phyloP scores from a whole-genome alignment of 2,329 filamentous ascomycete species.

The Penicillium sp. region DNA sequence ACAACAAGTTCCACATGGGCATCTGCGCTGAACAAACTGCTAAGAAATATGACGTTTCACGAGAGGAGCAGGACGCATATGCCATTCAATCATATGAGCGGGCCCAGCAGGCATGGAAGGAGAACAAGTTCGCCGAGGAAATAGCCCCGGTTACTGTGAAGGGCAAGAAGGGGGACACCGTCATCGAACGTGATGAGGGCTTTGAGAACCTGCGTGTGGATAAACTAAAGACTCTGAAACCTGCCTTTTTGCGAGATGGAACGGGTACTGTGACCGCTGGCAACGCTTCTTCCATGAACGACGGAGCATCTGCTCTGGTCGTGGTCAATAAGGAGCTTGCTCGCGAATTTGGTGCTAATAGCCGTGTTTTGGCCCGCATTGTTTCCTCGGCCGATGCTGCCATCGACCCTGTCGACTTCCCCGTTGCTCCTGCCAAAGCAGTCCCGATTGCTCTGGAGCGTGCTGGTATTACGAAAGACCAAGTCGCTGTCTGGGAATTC shows the following conservation, averaged over 20 bases:
- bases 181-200: constrained; percentile 81
- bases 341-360: constrained; percentile 70
- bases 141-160: constrained; percentile 84
- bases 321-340: constrained; percentile 77
- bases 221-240: constrained; percentile 81
- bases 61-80: constrained; percentile 87
- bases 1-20: constrained; percentile 96
- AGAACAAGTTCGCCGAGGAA: constrained; percentile 79
- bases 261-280: constrained; percentile 90
- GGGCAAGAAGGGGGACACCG: constrained; percentile 73
- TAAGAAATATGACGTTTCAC: constrained; percentile 75
- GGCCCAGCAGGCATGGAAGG: constrained; percentile 83
- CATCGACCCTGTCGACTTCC: constrained; percentile 88
- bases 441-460: constrained; percentile 84
- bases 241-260: constrained; percentile 81
- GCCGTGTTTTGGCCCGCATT: constrained; percentile 81
- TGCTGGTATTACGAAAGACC: constrained; percentile 84
- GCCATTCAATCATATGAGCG: constrained; percentile 85
- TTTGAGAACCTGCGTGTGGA: constrained; percentile 83
- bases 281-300: constrained; percentile 90
- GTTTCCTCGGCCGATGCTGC: constrained; percentile 85
- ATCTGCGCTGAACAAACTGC: constrained; percentile 93
- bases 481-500: constrained; percentile 95
- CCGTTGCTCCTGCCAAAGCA: constrained; percentile 84
- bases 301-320: constrained; percentile 87